Conservation (phyloP, 441 rosid genomes). For the Eruca vesicaria region DNA sequence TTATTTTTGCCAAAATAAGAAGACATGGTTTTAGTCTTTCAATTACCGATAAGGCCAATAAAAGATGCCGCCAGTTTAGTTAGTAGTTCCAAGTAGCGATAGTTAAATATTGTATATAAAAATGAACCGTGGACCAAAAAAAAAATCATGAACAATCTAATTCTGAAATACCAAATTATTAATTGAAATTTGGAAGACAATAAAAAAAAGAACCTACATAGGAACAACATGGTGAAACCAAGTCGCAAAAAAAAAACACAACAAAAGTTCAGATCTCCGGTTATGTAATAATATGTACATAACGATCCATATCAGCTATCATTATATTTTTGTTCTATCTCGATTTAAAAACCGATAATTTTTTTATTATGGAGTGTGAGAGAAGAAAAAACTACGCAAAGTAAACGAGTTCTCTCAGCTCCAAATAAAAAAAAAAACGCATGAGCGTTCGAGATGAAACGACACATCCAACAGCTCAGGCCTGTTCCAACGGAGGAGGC, state of each 20-base stretch:
- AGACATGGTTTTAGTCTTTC: no score
- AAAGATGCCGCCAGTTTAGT: not conserved
- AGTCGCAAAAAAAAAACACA: constrained; percentile 23
- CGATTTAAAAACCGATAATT: constrained; percentile 18
- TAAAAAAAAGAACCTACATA: not conserved
- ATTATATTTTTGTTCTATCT: constrained; percentile 13
- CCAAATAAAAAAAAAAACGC: constrained; percentile 28
- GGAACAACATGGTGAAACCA: constrained; percentile 35
- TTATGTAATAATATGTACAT: constrained; percentile 37
- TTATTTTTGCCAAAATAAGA: not conserved
- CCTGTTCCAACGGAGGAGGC: constrained; percentile 46
- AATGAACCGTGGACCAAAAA: no score
- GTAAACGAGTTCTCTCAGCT: constrained; percentile 20
- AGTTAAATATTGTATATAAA: not conserved
- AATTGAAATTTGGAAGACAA: constrained; percentile 23
- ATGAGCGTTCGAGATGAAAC: constrained; percentile 15
- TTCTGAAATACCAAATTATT: no score
- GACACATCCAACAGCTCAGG: constrained; percentile 32
- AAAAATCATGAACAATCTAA: no score
- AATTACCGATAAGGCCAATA: not conserved
- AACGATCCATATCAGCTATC: constrained; percentile 40
- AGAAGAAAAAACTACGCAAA: constrained; percentile 15
- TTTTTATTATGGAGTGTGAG: constrained; percentile 14
- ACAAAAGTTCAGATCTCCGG: constrained; percentile 33
- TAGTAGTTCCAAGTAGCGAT: not conserved